phyloP scores from a whole-genome alignment of 139 green algal species.

The Desmodesmus armatus region DNA sequence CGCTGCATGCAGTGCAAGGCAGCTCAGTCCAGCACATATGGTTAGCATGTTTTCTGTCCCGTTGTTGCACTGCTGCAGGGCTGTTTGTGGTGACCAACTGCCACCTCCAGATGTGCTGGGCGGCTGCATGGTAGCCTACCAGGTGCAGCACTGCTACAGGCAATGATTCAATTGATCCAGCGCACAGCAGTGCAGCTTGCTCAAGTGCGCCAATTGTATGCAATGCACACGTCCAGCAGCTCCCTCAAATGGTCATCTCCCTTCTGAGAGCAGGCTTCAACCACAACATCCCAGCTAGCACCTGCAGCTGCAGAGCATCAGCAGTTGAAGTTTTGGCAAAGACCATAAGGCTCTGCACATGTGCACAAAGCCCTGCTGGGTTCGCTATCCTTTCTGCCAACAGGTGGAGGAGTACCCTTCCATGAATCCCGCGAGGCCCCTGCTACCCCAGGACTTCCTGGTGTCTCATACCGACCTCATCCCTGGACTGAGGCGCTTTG shows the following conservation, averaged over 20 bases:
- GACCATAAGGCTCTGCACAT: too few species aligned
- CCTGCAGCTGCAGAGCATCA: neutral
- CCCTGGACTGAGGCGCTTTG: constrained; percentile 55
- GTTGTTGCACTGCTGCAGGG: constrained; percentile 36
- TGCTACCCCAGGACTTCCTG: constrained; percentile 73
- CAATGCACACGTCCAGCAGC: too few species aligned
- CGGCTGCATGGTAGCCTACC: constrained; percentile 63
- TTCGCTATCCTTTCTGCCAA: too few species aligned
- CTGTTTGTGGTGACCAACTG: constrained; percentile 63
- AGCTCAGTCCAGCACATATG: too few species aligned
- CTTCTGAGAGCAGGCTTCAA: neutral
- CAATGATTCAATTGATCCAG: neutral
- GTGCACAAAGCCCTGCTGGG: too few species aligned
- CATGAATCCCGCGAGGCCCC: constrained; percentile 56
- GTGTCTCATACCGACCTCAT: constrained; percentile 62
- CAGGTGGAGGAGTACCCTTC: constrained; percentile 70
- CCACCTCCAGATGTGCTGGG: constrained; percentile 60
- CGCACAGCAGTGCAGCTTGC: too few species aligned
- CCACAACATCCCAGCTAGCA: neutral
- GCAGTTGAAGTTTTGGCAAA: neutral
- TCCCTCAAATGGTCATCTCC: too few species aligned
- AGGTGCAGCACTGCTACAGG: constrained; percentile 43
- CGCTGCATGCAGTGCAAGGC: too few species aligned
- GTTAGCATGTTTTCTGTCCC: too few species aligned
- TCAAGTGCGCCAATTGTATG: too few species aligned